phyloP scores from a whole-genome alignment of 163 green algal genomes.

The Volvox carteri region DNA sequence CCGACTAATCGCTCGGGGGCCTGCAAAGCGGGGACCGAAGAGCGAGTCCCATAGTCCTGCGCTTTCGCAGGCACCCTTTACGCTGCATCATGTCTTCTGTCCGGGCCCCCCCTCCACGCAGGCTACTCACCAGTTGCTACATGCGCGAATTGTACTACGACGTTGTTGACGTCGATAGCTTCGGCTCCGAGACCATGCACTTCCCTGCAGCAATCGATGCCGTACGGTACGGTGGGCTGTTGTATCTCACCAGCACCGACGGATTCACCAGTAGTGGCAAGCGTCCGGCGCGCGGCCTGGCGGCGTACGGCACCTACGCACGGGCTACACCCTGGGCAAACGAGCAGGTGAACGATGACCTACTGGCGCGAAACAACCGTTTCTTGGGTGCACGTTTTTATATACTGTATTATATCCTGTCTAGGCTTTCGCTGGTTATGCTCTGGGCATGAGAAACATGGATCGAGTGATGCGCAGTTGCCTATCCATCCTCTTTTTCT shows the following conservation, averaged over 20 bases:
- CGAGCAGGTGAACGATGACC: conserved; percentile 77
- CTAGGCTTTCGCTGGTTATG: no score
- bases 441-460: no score
- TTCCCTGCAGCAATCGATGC: conserved; percentile 71
- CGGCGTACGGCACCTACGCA: conserved; percentile 76
- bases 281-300: conserved; percentile 64
- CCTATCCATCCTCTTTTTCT: no score
- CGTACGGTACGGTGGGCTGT: conserved; percentile 74
- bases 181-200: conserved; percentile 71
- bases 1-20: no score
- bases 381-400: background rate
- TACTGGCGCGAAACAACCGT: background rate
- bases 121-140: conserved; percentile 66
- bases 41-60: no score
- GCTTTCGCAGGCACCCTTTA: no score
- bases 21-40: no score
- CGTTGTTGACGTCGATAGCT: conserved; percentile 79
- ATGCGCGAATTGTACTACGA: conserved; percentile 77
- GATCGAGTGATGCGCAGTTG: no score
- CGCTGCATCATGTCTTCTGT: no score
- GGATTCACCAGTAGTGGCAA: conserved; percentile 73
- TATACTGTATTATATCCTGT: no score
- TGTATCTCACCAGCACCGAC: conserved; percentile 85
- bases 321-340: conserved; percentile 76
- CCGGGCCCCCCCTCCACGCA: no score